Evolutionary conservation across 352 stramenopile species (phyloP), one percentile per base, ranked within the genome.

Genomic region (Pythium insidiosum): DNA sequence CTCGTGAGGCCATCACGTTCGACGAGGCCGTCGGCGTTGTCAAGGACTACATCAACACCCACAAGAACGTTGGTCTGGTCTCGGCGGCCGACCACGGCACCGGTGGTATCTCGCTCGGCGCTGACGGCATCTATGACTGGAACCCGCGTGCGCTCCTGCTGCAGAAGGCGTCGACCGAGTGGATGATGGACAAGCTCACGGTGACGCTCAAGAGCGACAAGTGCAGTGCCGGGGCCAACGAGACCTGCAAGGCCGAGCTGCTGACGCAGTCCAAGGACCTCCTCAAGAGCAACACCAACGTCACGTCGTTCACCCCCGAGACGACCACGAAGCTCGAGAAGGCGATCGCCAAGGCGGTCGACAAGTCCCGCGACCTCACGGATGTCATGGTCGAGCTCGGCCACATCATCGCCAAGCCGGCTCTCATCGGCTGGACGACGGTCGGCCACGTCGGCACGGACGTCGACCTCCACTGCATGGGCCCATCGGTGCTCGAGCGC

Each of bases 381-480:
- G 47, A 73, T 34, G 61, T 82, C 38, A 59, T 82, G 54, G 56
- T 82, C 20, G 61, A 76, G 43, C 40, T 84, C 21, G 68, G 68
- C 18, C 68, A 80, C 47, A 49, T 77, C 33, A 73, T 82, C 31
- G 75, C 61, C 28, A 36, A 56, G 22, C 59, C 53, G 9, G 73
- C 68, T 13, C 43, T 45, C 24, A 69, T 86, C 22, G 66, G 60
- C 41, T 86, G 73, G 73, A 83, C 69, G 2, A 86, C 73, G 5
- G 55, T 67, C 34, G 73, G 68, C 15, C 73, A 86, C 56, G 68
- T 84, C 6, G 73, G 70, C 56, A 84, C 70, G 43, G 73, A 86
- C 31, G 73, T 86, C 25, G 79, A 82, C 54, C 50, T 86, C 23
- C 79, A 86, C 68, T 86, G 73, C 64, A 77, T 77, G 49, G 73